Conservation (phyloP, 768 basidiomycete genomes). For the Leucogyrophana mollusca region DNA sequence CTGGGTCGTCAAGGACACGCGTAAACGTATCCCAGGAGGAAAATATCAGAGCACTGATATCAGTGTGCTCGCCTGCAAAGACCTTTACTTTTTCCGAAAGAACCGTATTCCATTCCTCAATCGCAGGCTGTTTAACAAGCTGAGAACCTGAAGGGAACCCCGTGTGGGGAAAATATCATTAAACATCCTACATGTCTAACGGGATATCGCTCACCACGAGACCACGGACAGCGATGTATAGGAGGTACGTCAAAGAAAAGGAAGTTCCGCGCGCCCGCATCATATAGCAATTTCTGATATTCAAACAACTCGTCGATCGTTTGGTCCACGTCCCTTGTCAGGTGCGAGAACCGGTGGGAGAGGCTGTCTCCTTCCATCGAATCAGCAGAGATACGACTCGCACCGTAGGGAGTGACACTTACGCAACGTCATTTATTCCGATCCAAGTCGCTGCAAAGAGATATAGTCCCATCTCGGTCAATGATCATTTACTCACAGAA, state of each 20-base stretch:
- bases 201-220: too few relatives aligned
- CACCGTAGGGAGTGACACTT: slow-evolving; percentile 10
- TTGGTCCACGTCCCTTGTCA: slow-evolving; percentile 13
- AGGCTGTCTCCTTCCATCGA: too few relatives aligned
- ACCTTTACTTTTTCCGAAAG: slow-evolving; percentile 29
- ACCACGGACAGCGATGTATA: slow-evolving; percentile 42
- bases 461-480: neutral
- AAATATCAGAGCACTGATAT: slow-evolving; percentile 47
- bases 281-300: slow-evolving; percentile 48
- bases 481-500: slow-evolving; percentile 38
- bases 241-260: slow-evolving; percentile 62
- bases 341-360: too few relatives aligned
- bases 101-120: slow-evolving; percentile 44
- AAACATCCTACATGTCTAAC: too few relatives aligned
- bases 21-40: slow-evolving; percentile 48
- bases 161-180: slow-evolving; percentile 19
- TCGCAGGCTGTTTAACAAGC: neutral
- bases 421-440: slow-evolving; percentile 69
- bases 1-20: slow-evolving; percentile 45
- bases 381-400: too few relatives aligned
- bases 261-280: slow-evolving; percentile 51
- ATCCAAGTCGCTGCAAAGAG: slow-evolving; percentile 53
- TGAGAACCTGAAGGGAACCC: neutral
- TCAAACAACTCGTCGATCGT: slow-evolving; percentile 37
- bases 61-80: slow-evolving; percentile 41